Percentiles rank a stretch among this genome's conserved stretches.
These are phyloP conservation scores for Neopestalotiopsis sp. DNA, from an alignment of 2,329 filamentous ascomycete genomes.

Conservation along the genomic window DNA sequence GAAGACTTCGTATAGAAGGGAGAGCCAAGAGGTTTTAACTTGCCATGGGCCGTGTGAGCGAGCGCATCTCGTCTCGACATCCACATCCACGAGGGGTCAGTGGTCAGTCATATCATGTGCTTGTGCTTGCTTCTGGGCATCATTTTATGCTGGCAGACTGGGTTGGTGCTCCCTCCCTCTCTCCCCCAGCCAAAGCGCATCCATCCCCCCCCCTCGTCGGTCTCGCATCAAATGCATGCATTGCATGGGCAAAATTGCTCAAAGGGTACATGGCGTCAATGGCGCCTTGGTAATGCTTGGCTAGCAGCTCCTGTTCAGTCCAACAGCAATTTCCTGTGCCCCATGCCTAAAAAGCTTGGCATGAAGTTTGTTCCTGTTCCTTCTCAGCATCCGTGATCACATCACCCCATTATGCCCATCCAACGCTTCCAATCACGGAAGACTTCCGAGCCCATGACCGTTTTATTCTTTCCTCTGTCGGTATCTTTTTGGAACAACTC, in stretches of 20 bases:
- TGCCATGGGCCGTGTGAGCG: neutral
- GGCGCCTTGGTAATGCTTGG: neutral
- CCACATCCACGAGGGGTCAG: too few relatives aligned
- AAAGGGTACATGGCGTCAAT: neutral
- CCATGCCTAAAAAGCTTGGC: slow-evolving; percentile 7
- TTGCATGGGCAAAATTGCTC: neutral
- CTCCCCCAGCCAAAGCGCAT: too few relatives aligned
- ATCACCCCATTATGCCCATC: neutral
- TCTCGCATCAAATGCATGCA: too few relatives aligned
- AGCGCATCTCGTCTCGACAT: neutral
- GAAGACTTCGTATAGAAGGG: neutral
- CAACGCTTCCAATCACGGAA: neutral
- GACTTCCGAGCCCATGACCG: neutral
- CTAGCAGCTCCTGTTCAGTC: neutral
- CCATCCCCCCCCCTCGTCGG: too few relatives aligned
- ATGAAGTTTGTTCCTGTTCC: slow-evolving; percentile 7
- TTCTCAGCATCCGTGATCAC: neutral
- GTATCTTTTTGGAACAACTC: neutral
- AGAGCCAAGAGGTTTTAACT: neutral
- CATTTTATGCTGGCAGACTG: neutral
- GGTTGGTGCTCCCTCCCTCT: neutral
- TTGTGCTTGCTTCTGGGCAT: too few relatives aligned
- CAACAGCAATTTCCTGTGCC: neutral
- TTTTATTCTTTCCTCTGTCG: neutral
- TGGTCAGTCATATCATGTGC: too few relatives aligned